phyloP scores from a whole-genome alignment of 129 eudicot genomes.

The Smallanthus sonchifolius region DNA sequence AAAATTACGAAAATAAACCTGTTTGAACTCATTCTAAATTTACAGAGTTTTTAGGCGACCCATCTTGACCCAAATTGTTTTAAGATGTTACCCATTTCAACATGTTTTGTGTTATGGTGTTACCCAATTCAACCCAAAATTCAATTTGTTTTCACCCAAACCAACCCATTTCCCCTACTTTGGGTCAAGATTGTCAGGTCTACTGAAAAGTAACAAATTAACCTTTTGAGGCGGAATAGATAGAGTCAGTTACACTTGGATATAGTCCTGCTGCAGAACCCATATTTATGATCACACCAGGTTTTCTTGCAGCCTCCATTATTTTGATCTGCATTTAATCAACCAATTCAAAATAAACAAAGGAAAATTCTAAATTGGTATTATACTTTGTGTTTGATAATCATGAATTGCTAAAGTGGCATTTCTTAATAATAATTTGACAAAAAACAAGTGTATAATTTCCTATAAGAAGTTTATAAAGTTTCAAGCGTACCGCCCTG shows the following conservation, averaged over 20 bases:
- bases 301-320: constrained; percentile 68
- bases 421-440: neutral
- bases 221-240: constrained; percentile 88
- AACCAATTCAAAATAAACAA: neutral
- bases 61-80: no score
- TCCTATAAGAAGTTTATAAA: neutral
- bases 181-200: neutral
- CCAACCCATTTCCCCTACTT: no score
- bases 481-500: constrained; percentile 58
- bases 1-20: no score
- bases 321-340: constrained; percentile 46
- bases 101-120: no score
- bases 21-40: no score
- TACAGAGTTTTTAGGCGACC: no score
- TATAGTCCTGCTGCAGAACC: constrained; percentile 91
- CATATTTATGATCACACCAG: constrained; percentile 75
- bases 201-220: constrained; percentile 7
- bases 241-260: constrained; percentile 69
- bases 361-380: neutral
- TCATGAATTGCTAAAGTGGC: neutral
- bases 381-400: neutral
- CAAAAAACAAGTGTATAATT: neutral
- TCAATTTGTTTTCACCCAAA: no score
- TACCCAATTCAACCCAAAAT: no score
- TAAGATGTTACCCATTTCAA: no score